Evolutionary conservation across 2,329 filamentous ascomycete species (phyloP), one percentile per base, ranked within the genome.

Genomic region (Penicillium sp.): DNA sequence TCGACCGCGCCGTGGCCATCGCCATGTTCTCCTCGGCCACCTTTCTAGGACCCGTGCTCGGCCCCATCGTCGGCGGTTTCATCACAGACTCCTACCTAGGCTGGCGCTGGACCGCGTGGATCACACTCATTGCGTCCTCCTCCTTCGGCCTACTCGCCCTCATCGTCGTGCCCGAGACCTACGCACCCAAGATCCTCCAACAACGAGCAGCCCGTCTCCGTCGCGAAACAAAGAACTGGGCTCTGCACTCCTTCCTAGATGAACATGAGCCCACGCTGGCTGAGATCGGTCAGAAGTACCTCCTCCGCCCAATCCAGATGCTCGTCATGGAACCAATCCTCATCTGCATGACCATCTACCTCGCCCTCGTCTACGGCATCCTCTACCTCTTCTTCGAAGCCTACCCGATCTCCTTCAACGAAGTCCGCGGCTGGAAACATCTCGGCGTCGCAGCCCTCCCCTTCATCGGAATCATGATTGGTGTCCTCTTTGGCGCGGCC

Each of bases 101-200:
- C 30, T 87, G 85, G 84, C 76, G 84, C 40, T 87, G 84, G 84
- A 86, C 82, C 0, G 79, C 79, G 6, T 88, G 83, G 78, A 77
- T 86, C 45, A 85, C 83, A 0, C 68, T 83, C 28, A 85, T 87
- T 55, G 75, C 83, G 62, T 74, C 75, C 0, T 69, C 68, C 1
- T 70, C 78, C 42, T 79, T 84, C 61, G 78, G 76, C 2, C 52
- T 76, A 2, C 52, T 84, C 16, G 79, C 76, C 0, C 63, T 82
- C n/a, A 53, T 83, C 46, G 63, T 81, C 35, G 72, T 85, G 0
- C 81, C 80, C 0, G 85, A 87, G 69, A 82, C 84, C 0, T 85
- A 80, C 37, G 77, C 73, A 0, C 78, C 80, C 0, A 77, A 80
- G 3, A 72, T 87, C 19, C 76, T 87, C 5, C 75, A 81, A 59